These are phyloP conservation scores for Globisporangium paddicum DNA, from an alignment of 352 stramenopile genomes.

Conservation along the genomic window DNA sequence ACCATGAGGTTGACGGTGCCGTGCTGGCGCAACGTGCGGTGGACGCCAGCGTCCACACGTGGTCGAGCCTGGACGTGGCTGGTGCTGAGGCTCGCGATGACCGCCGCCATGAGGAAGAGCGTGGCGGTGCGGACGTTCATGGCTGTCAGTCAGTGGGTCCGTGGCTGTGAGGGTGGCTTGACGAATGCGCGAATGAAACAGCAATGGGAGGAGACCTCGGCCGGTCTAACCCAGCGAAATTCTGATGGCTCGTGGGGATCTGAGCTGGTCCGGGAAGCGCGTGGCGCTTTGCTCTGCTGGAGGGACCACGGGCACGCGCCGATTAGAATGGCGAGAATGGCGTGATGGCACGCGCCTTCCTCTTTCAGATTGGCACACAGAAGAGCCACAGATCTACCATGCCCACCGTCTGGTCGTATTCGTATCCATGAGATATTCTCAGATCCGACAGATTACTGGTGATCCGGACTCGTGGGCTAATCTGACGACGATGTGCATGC, in stretches of 20 bases:
- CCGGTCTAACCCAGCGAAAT: background rate
- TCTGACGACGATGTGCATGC: too few species aligned
- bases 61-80: background rate
- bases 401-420: background rate
- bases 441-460: background rate
- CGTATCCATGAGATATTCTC: background rate
- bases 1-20: conserved; percentile 18
- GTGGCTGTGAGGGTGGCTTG: background rate
- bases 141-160: too few species aligned
- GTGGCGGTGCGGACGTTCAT: conserved; percentile 7
- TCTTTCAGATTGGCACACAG: background rate
- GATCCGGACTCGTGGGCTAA: background rate
- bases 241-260: background rate
- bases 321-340: background rate
- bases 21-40: conserved; percentile 17
- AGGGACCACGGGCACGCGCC: background rate
- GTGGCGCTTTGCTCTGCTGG: background rate
- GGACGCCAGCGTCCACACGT: conserved; percentile 13
- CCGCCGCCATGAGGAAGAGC: conserved; percentile 1
- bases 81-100: conserved; percentile 13
- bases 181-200: background rate
- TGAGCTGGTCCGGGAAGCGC: background rate
- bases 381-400: background rate
- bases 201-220: background rate
- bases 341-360: conserved; percentile 1